Base-by-base conservation (phyloP, 495 filamentous ascomycete species). In the Talaromyces thailandensis region DNA sequence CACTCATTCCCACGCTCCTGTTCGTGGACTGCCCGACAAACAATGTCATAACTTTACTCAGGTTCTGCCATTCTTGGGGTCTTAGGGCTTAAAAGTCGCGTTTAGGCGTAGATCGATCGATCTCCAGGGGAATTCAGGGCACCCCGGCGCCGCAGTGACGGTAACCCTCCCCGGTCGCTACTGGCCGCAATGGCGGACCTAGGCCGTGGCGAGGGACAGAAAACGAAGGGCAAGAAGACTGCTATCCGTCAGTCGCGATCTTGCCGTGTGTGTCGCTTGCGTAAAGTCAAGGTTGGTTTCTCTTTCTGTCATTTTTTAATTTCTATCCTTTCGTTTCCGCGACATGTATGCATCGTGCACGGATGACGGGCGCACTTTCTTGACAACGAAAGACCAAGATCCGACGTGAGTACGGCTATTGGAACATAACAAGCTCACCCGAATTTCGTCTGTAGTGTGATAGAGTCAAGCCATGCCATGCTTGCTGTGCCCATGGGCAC, bases 401-500 rank as follows among this genome's bases (percentile, higher is more conserved):
- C 35, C 35, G 35, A 37, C 37, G 6, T 61, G 45, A 28, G 24
- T 12, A 32, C 14, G 11, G 40, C 4, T 23, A 14, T 48, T 60
- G 5, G 28, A 48, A 16, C 6, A 48, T 7, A 45, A 9, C 11
- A 18, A 48, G 21, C 37, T 61, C 21, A 61, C 16, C 16, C n/a
- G 21, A 50, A 24, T 29, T 40, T 40, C 12, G 14, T 16, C 8
- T 28, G 8, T 14, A 79, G 76, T 79, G 76, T 65, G 76, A 79
- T 64, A 74, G 76, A 45, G 70, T 79, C 25, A 76, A 74, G 57
- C 76, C 76, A 59, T 79, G 75, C 64, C 74, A 79, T 62, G 76
- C 76, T 62, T 79, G 76, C 64, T 79, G 76, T 60, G 73, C 76
- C 14, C 76, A 79, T 64, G 76, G 76, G 1, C 77, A 79, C 57